Base-by-base conservation (phyloP, 2,329 filamentous ascomycete genomes). In the Clathrospora elynae region DNA sequence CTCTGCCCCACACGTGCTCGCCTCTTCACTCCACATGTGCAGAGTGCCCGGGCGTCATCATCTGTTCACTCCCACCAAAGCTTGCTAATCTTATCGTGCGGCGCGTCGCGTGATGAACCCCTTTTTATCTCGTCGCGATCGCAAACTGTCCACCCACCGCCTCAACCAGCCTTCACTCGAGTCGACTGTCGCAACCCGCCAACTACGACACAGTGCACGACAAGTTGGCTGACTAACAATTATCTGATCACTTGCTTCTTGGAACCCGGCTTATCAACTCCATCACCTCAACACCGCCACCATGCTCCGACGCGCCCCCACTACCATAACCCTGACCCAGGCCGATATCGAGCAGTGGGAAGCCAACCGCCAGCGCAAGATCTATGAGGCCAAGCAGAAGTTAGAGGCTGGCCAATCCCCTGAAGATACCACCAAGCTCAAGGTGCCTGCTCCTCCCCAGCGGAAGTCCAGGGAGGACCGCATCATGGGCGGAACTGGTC, bases 301-400 rank as follows among this genome's bases (percentile, higher is more conserved):
- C 6, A 85, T 87, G 83, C 82, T 87, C 55, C 82, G 84, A 57
- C 81, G 86, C 31, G 79, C 82, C 11, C 79, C 86, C 8, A 90
- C 86, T 32, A 80, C 80, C 10, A 81, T 90, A 50, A 75, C 78
- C 40, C 79, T 89, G 52, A 88, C 85, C 2, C 75, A 82, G 33
- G 83, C 87, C 62, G 86, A 90, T 67, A 77, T 89, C 25, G 83
- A 84, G 25, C 75, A 79, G 39, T 88, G 87, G 71, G 85, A 89
- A 62, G 83, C 85, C 65, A 77, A 78, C 18, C 79, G 83, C 48
- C 53, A 64, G 42, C 66, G 61, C 39, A 66, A 61, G 29, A 42
- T 61, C 9, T 62, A 59, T 54, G 64, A 67, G 39, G 49, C 55
- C 23, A 53, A 66, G 35, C 58, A 64, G 35, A 52, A 49, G 20